Conservation (phyloP, 176 grass and related monocot genomes). For the Secale cereale region DNA sequence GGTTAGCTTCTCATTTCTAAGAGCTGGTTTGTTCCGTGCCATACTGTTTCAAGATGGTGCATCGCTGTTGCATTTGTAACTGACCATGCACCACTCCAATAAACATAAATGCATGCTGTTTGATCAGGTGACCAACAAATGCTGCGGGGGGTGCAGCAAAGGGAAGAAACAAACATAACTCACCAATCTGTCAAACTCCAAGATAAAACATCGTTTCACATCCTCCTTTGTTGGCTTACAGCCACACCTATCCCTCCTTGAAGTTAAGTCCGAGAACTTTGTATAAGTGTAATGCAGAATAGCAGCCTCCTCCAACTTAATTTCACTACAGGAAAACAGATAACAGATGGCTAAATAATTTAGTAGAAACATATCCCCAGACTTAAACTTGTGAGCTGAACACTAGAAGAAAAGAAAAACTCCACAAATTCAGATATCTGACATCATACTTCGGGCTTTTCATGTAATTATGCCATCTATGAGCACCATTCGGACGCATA, state of each 20-base stretch:
- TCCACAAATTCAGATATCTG: neutral
- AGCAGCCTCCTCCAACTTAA: slow-evolving; percentile 95
- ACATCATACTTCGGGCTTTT: slow-evolving; percentile 82
- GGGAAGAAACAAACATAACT: slow-evolving; percentile 25
- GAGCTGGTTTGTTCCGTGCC: neutral
- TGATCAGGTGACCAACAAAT: neutral
- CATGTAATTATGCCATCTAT: slow-evolving; percentile 99
- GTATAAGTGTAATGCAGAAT: slow-evolving; percentile 96
- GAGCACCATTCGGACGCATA: slow-evolving; percentile 92
- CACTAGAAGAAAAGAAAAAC: neutral
- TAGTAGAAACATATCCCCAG: neutral
- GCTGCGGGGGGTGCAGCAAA: neutral
- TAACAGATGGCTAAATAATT: slow-evolving; percentile 13
- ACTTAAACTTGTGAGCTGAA: neutral
- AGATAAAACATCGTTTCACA: slow-evolving; percentile 95
- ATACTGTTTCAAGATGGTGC: neutral
- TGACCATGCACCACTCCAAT: neutral
- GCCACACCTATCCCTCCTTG: slow-evolving; percentile 87
- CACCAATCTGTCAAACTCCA: slow-evolving; percentile 95
- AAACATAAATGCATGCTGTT: slow-evolving; percentile 5
- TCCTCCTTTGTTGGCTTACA: slow-evolving; percentile 98
- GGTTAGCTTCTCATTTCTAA: neutral
- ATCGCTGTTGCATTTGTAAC: neutral
- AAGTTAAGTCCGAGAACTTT: slow-evolving; percentile 92
- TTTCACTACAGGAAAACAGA: slow-evolving; percentile 59